Evolutionary conservation across 2,329 filamentous ascomycete species (phyloP), one percentile per base, ranked within the genome.

Genomic region (Teratosphaeria gauchensis): DNA sequence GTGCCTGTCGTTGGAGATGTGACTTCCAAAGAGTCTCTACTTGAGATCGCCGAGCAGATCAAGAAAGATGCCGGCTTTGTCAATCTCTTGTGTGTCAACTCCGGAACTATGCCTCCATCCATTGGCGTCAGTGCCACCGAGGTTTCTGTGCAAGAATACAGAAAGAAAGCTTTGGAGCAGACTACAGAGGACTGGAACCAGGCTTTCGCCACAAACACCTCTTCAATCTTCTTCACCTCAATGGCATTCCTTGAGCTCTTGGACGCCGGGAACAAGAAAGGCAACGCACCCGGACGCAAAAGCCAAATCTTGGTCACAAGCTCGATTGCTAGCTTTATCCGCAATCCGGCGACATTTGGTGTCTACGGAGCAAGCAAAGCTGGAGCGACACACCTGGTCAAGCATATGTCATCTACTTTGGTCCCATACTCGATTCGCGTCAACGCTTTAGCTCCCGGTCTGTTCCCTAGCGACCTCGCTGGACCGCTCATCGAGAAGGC

Each of bases 391-490:
- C 77, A 80, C 60, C 59, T 82, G 57, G 72, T 79, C 33, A 82
- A 82, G 69, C 69, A 75, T 58, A 68, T 82, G 16, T 69, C 77
- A 0, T 79, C 76, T 0, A 64, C 66, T 1, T 64, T 71, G 60
- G 78, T 62, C 35, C 72, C 62, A 24, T 76, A 69, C 56, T 64
- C 69, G 16, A 81, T 83, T 52, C 73, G 80, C 0, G 74, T 77
- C 16, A 82, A 82, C 66, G 77, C 76, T 0, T 69, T 82, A 48
- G 76, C 79, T 16, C 80, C 80, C 3, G 80, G 80, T 1, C 55
- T 88, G 38, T 88, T 85, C 67, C 80, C 83, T 2, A 84, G 80
- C 42, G 84, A 88, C 56, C 81, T 88, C 79, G 78, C 84, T 0
- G 77, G 75, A 0, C 70, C 73, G 1, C 73, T 82, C 59, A 77